Base-by-base conservation (phyloP, 2,329 filamentous ascomycete species). In the Cercospora sp. region DNA sequence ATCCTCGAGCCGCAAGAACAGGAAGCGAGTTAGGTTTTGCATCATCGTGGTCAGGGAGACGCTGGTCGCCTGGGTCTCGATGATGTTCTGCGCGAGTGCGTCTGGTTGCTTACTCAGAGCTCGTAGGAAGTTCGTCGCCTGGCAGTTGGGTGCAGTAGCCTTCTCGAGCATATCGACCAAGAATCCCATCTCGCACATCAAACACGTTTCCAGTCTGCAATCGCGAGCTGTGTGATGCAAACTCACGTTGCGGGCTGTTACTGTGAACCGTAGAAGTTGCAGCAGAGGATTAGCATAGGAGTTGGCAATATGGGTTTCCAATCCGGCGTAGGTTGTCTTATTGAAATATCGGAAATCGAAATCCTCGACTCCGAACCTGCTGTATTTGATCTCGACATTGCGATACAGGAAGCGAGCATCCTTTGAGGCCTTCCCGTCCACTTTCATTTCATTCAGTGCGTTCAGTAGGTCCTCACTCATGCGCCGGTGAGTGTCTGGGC, bases 271-370 rank as follows among this genome's bases (percentile, higher is more conserved):
- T 80, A 97, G 89, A 1, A 99, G 86, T 78, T 99, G 95, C 36
- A 99, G 83, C 4, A 99, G 86, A 0, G 95, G 87, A 74, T 99
- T 99, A 65, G 94, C 92, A 76, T 98, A 99, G 1, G 94, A 97
- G 78, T 99, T 98, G 51, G 93, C 88, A 69, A 99, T 97, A 77
- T 99, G 94, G 57, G 92, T 99, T 79, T 99, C 94, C 45, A 99
- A 83, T 0, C 95, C 95, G 9, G 95, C 97, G 77, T 93, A 97
- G 26, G 83, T 85, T 1, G 96, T 98, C 77, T 92, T 93, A 80
- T 99, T 99, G 84, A 96, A 99, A 79, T 92, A 98, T 66, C 92
- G 91, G 80, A 99, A 99, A 79, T 99, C 95, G 78, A 99, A 99
- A 79, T 99, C 96, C 75, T 98, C 94, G n/a, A 99, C 93, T 20